These are phyloP conservation scores for Gonapodya sp. DNA, from an alignment of 192 early-diverging fungal genomes.

Conservation along the genomic window DNA sequence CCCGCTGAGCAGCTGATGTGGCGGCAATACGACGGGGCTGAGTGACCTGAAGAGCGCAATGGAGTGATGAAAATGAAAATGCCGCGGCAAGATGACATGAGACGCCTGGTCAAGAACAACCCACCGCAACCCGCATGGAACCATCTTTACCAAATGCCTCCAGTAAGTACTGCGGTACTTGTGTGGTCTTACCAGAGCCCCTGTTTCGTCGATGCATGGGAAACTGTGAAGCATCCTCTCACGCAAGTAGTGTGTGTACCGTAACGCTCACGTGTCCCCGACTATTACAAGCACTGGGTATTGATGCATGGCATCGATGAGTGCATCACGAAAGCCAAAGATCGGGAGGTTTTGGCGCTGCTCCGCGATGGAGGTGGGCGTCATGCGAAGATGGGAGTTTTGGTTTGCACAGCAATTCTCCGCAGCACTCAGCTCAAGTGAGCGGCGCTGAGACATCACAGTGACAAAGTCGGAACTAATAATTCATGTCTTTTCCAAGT, in stretches of 20 bases:
- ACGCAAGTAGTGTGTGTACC: neutral
- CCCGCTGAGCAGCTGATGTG: slow-evolving; percentile 59
- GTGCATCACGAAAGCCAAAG: slow-evolving; percentile 37
- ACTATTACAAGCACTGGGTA: slow-evolving; percentile 57
- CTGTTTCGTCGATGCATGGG: neutral
- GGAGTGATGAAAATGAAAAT: slow-evolving; percentile 31
- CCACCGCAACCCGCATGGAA: neutral
- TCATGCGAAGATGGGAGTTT: too few relatives aligned
- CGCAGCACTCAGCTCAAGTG: too few relatives aligned
- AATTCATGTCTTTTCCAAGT: too few relatives aligned
- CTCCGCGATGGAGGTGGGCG: too few relatives aligned
- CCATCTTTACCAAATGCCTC: slow-evolving; percentile 27
- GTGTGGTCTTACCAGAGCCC: slow-evolving; percentile 73
- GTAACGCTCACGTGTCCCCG: slow-evolving; percentile 44
- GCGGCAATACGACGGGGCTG: slow-evolving; percentile 83
- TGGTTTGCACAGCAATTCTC: too few relatives aligned
- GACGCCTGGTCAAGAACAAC: too few relatives aligned
- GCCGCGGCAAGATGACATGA: neutral
- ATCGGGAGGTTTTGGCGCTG: slow-evolving; percentile 33
- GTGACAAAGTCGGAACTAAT: too few relatives aligned
- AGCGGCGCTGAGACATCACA: too few relatives aligned
- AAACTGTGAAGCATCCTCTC: neutral
- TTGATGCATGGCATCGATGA: slow-evolving; percentile 25
- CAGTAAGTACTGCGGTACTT: slow-evolving; percentile 89
- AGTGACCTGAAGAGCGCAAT: slow-evolving; percentile 52